Evolutionary conservation across 2,329 filamentous ascomycete genomes (phyloP), one percentile per base, ranked within the genome.

Genomic region (Penicillium sumatraense): DNA sequence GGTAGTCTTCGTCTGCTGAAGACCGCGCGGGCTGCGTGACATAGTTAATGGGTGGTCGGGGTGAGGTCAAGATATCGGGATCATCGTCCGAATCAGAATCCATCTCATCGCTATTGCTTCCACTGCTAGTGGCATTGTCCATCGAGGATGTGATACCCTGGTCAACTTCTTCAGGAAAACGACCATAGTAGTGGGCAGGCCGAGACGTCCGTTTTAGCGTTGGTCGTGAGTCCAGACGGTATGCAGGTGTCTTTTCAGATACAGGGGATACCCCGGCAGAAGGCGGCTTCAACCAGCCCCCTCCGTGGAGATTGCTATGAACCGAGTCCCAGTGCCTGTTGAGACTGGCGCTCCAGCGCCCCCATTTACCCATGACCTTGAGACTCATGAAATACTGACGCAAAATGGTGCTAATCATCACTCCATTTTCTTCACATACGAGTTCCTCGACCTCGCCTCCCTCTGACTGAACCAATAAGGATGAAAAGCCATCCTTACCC

Each of bases 341-440:
- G 68, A 90, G 79, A 56, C 80, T 81, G 1, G 82, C 78, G 13
- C 87, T 84, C 78, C 89, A 89, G 54, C 86, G 81, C 56, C 84
- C 86, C 92, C 92, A 96, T 65, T 86, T 85, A 16, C 91, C 90
- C 23, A 96, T 77, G 1, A 93, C 88, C 53, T 90, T 90, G 40
- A 96, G 80, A 6, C 87, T 89, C 83, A 96, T 89, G 74, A 96
- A 96, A 74, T 96, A 96, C 70, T 96, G 92, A 11, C 92, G 86
- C 18, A 97, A 81, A 71, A 97, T 87, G 68, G 89, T 90, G 46
- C 89, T 92, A 65, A 96, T 90, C 53, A 96, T 81, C 14, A 96
- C 87, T 3, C 92, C 93, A 63, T 90, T 93, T 70, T 97, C 92
- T 67, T 96, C 91, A 26, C 86, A 87, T 5, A 96, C 87, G 14